Evolutionary conservation across 2,329 filamentous ascomycete genomes (phyloP).

Genomic region (Cryphonectria japonica): DNA sequence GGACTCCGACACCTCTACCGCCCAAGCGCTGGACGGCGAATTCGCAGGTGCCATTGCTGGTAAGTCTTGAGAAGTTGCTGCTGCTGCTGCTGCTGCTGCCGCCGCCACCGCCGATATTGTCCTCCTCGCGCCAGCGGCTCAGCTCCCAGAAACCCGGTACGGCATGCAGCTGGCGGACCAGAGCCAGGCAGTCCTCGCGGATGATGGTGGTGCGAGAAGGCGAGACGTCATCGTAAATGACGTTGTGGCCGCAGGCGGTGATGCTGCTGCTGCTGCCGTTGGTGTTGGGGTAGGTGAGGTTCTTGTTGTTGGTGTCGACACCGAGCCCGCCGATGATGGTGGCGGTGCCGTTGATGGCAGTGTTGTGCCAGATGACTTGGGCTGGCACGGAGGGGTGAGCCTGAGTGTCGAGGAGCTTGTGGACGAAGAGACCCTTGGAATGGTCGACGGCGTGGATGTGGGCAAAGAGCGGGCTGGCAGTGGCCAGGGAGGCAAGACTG

Average conservation of each 20-base stretch:
- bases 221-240: constrained; percentile 15
- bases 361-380: constrained; percentile 9
- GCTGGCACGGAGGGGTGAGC: neutral
- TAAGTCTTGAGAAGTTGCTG: neutral
- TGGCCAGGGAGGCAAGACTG: neutral
- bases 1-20: neutral
- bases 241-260: constrained; percentile 9
- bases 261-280: neutral
- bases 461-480: neutral
- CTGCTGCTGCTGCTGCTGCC: neutral
- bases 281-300: neutral
- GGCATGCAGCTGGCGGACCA: constrained; percentile 1
- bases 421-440: neutral
- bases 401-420: neutral
- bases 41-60: constrained; percentile 21
- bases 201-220: constrained; percentile 15
- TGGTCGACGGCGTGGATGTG: no score
- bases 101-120: neutral
- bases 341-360: neutral
- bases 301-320: neutral
- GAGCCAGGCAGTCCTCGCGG: constrained; percentile 9
- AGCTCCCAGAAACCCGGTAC: constrained; percentile 14
- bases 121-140: neutral
- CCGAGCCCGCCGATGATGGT: neutral
- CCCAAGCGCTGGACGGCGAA: constrained; percentile 17